Evolutionary conservation across 2,329 filamentous ascomycete species (phyloP), one percentile per base, ranked within the genome.

Genomic region (Rhynchosporium secalis): DNA sequence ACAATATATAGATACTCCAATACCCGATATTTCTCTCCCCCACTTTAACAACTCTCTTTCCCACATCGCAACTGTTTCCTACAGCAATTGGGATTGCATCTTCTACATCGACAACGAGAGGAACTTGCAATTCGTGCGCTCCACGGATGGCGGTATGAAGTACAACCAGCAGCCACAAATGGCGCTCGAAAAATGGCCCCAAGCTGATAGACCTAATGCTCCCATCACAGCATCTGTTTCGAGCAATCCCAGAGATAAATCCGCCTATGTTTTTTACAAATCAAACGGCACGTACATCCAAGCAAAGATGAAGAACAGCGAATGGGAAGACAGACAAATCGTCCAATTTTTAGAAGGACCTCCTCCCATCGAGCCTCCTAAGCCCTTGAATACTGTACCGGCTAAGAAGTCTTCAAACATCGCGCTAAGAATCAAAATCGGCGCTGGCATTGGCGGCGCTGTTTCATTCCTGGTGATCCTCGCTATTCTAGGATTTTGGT

Each of bases 101-200:
- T 58, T 58, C 45, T 58, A 58, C 56, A 58, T 58, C 56, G 56
- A 58, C 33, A 28, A 4, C 6, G 41, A 15, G 15, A 31, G 31
- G 0, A 33, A 41, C 20, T 33, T 58, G 0, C 56, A 58, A 31
- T 49, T 48, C 28, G 10, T 58, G 7, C 56, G 56, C 33, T 48
- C 56, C 45, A 41, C 40, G 12, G 33, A 58, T 33, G 9, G 31
- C 13, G 56, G 45, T 0, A 2, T 4, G 5, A 49, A 7, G 9
- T 58, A 45, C 45, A 28, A n/a, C 3, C 31, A 40, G 3, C 56
- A 58, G 31, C 56, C 56, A 40, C 28, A 15, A 12, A 38, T 29
- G 45, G 47, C 28, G 10, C 12, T 38, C 20, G 15, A 31, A 5
- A 12, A 10, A 20, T 58, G 55, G 55, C 55, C 55, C 8, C 12